A percentile compares a stretch with the other conserved stretches of the same genome.
Evolutionary conservation across 225 moss, liverwort and hornwort species (phyloP).

Genomic region (Pseudisothecium myosuroides): DNA sequence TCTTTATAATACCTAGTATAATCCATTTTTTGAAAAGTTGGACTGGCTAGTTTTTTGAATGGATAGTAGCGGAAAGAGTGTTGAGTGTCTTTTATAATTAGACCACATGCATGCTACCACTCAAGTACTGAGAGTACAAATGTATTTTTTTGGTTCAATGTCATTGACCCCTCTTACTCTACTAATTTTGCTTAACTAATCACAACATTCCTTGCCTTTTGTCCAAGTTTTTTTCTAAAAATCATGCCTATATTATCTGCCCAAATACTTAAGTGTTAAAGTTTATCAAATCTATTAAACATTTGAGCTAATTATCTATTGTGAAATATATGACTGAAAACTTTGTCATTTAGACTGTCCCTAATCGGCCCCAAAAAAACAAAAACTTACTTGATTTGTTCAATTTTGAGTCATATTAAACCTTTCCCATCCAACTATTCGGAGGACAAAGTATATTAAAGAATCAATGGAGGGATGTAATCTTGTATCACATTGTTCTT

Average conservation of each 20-base stretch:
- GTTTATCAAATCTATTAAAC: not conserved
- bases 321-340: fast-evolving
- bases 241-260: not conserved
- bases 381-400: not conserved
- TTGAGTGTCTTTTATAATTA: not conserved
- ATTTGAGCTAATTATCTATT: not conserved
- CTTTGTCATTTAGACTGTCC: fast-evolving
- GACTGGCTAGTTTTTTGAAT: fast-evolving
- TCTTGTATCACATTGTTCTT: fast-evolving
- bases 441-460: fast-evolving
- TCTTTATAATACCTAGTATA: fast-evolving
- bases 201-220: too few species aligned
- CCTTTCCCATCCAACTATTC: not conserved
- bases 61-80: too few species aligned
- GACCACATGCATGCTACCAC: not conserved
- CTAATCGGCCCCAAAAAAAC: not conserved
- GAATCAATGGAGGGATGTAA: not conserved
- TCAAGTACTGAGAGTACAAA: not conserved
- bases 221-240: too few species aligned
- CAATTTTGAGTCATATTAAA: not conserved
- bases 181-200: not conserved
- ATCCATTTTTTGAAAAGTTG: not conserved
- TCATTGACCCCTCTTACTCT: not conserved
- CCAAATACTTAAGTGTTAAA: not conserved
- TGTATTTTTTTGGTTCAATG: not conserved